phyloP scores from a whole-genome alignment of 257 asterid species.

The Primulina eburnea region DNA sequence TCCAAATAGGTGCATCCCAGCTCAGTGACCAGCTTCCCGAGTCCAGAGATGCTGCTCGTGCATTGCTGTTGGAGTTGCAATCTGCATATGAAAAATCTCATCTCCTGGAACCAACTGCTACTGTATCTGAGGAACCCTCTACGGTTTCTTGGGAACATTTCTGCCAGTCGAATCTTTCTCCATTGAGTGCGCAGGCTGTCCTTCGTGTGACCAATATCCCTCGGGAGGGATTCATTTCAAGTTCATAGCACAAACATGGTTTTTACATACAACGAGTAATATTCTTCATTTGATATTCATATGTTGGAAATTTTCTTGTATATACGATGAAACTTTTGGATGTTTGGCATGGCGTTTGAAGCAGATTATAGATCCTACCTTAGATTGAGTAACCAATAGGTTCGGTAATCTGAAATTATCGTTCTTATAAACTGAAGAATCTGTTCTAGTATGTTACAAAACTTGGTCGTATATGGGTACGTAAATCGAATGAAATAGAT shows the following conservation, averaged over 20 bases:
- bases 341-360: constrained; percentile 32
- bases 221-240: constrained; percentile 52
- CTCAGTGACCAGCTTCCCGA: constrained; percentile 86
- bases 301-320: constrained; percentile 49
- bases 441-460: not conserved
- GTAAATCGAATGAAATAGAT: too few relatives aligned
- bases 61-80: constrained; percentile 68
- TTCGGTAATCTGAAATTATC: not conserved
- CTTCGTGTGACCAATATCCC: constrained; percentile 76
- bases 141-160: constrained; percentile 71
- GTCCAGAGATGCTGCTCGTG: constrained; percentile 92
- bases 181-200: constrained; percentile 85
- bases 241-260: constrained; percentile 45
- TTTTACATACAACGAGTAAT: constrained; percentile 28
- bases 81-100: constrained; percentile 50
- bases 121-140: constrained; percentile 37
- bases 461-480: not conserved
- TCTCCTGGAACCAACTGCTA: constrained; percentile 28
- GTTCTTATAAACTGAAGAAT: not conserved
- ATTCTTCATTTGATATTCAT: constrained; percentile 23
- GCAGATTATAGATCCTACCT: not conserved
- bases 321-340: constrained; percentile 55
- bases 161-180: constrained; percentile 84
- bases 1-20: constrained; percentile 81
- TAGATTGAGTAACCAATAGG: not conserved